Percentiles rank a stretch among this genome's conserved stretches.
Evolutionary conservation across 352 stramenopile genomes (phyloP).

Genomic region (Phytophthora fragariae): DNA sequence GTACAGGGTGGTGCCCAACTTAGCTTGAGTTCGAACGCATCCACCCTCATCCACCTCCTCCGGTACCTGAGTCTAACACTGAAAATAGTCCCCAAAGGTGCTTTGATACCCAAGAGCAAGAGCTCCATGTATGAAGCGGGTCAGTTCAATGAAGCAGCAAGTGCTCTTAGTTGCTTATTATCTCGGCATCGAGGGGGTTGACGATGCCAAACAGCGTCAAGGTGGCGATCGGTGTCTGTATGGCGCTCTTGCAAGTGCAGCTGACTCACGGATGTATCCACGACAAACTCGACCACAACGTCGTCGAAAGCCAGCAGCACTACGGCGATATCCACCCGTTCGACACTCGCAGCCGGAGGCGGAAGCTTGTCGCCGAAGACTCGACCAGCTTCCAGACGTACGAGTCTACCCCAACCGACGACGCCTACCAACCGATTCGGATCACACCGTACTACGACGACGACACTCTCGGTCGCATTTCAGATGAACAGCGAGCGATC

Average conservation of each 20-base stretch:
- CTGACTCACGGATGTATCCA: slow-evolving; percentile 39
- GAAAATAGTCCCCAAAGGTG: neutral
- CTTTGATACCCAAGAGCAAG: neutral
- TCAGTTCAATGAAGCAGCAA: neutral
- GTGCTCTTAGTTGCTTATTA: slow-evolving; percentile 1
- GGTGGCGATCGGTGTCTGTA: neutral
- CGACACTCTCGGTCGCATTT: slow-evolving; percentile 49
- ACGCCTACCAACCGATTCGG: slow-evolving; percentile 62
- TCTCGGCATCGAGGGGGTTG: neutral
- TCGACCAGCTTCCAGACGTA: slow-evolving; percentile 49
- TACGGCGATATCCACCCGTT: slow-evolving; percentile 43
- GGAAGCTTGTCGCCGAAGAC: slow-evolving; percentile 22
- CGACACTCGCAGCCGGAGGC: slow-evolving; percentile 11
- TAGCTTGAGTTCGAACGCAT: neutral
- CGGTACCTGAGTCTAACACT: neutral
- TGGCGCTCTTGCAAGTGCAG: neutral
- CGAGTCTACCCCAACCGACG: slow-evolving; percentile 31
- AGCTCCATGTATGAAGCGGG: neutral
- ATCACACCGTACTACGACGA: slow-evolving; percentile 83
- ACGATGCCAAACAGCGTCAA: slow-evolving; percentile 9
- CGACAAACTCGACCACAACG: slow-evolving; percentile 37
- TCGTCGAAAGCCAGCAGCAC: slow-evolving; percentile 30
- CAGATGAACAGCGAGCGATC: slow-evolving; percentile 48
- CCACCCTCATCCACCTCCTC: neutral
- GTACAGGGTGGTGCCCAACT: neutral